phyloP scores from a whole-genome alignment of 1,284 basidiomycete genomes.

The Sporisorium graminicola region DNA sequence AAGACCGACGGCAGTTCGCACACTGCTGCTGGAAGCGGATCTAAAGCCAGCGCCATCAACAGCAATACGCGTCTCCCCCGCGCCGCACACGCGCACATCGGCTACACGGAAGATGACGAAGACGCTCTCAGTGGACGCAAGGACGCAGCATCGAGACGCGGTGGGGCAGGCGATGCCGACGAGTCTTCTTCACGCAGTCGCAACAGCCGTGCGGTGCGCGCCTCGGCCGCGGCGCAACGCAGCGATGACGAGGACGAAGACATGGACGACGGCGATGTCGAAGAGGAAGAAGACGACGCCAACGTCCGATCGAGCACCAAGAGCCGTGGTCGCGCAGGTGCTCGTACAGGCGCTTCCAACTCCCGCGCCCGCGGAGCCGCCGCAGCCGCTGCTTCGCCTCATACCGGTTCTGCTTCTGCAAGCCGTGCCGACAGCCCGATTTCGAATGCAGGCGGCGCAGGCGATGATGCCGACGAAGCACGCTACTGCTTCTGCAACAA shows the following conservation, averaged over 20 bases:
- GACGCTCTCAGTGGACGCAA: conserved; percentile 36
- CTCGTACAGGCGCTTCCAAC: conserved; percentile 23
- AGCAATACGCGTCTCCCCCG: conserved; percentile 48
- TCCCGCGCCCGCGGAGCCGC: conserved; percentile 30
- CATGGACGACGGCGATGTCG: conserved; percentile 34
- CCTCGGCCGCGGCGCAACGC: conserved; percentile 28
- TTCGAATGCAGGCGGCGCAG: conserved; percentile 28
- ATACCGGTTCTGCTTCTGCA: conserved; percentile 33
- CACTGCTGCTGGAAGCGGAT: conserved; percentile 8
- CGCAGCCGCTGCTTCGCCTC: conserved; percentile 31
- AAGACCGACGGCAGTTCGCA: conserved; percentile 27
- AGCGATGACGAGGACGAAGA: conserved; percentile 53
- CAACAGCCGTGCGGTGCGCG: conserved; percentile 38
- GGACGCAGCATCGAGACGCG: conserved; percentile 22
- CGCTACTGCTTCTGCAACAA: conserved; percentile 90
- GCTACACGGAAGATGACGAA: conserved; percentile 49
- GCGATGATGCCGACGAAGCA: conserved; percentile 73
- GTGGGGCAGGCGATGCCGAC: conserved; percentile 20
- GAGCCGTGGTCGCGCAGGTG: conserved; percentile 21
- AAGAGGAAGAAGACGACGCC: conserved; percentile 34
- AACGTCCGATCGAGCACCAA: conserved; percentile 18
- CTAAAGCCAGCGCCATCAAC: conserved; percentile 25
- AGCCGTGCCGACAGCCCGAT: conserved; percentile 36
- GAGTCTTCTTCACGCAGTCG: conserved; percentile 27
- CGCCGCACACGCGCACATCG: conserved; percentile 44